phyloP scores from a whole-genome alignment of 768 basidiomycete species.

The Pulveroboletus sp. region DNA sequence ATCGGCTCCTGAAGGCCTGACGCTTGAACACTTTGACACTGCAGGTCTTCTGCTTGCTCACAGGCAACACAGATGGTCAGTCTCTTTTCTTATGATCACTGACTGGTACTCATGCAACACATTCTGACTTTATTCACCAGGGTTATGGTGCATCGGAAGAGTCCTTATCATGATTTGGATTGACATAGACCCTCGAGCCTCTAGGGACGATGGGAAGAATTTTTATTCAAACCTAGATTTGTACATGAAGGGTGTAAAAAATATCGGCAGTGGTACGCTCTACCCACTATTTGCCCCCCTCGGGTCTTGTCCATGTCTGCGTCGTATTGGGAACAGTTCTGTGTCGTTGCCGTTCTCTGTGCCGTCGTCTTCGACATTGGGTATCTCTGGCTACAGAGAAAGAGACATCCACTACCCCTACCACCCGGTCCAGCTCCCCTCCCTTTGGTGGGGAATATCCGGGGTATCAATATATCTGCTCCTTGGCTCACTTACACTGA shows the following conservation, averaged over 20 bases:
- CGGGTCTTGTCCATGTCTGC: neutral
- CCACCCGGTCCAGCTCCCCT: slow-evolving; percentile 22
- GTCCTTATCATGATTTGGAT: neutral
- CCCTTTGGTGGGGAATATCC: slow-evolving; percentile 20
- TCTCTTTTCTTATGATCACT: neutral
- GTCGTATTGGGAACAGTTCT: slow-evolving; percentile 11
- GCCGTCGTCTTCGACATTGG: slow-evolving; percentile 2
- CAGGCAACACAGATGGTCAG: too few species aligned
- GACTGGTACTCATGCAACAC: neutral
- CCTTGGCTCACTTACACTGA: slow-evolving; percentile 21
- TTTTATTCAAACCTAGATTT: neutral
- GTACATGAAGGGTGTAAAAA: slow-evolving; percentile 6
- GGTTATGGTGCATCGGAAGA: neutral
- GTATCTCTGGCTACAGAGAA: slow-evolving; percentile 1
- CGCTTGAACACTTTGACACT: too few species aligned
- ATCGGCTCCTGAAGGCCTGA: too few species aligned
- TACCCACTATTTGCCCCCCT: too few species aligned
- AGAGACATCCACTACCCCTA: slow-evolving; percentile 7
- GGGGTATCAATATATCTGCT: slow-evolving; percentile 7
- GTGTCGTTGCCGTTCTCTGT: slow-evolving; percentile 9
- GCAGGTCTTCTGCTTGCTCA: too few species aligned
- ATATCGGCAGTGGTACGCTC: neutral
- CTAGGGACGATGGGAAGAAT: neutral
- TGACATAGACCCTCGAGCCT: neutral
- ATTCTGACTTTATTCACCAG: neutral